Base-by-base conservation (phyloP, 2,329 filamentous ascomycete species). In the Cylindrodendrum hubeiense region DNA sequence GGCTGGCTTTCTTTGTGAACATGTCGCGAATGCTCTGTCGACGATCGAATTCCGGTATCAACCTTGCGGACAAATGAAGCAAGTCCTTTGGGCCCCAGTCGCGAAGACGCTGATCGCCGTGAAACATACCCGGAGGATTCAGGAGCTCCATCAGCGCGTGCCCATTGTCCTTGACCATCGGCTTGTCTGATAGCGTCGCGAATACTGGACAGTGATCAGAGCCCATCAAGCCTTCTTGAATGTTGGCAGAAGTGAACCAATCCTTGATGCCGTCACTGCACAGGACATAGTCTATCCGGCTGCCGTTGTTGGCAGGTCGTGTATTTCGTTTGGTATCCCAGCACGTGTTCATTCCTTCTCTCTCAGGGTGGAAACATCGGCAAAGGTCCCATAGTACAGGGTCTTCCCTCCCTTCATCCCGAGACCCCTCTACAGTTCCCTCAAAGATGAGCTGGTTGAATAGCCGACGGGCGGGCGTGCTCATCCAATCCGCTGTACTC, bases 171-270 rank as follows among this genome's bases (percentile, higher is more conserved):
- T 84, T 79, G 6, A 86, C 70, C 0, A 75, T 73, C 2, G 97
- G 87, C 3, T 75, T 82, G 37, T 95, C 89, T 19, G 90, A 89
- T 24, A 97, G 83, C 3, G 87, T 85, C 1, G 91, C 94, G 77
- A 92, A 98, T 1, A 98, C 95, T 0, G 96, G 96, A 73, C 96
- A 99, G 78, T 99, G 96, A 76, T 99, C 96, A 2, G 95, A 98
- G 0, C 96, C 96, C 86, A 97, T 91, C 22, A 98, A 82, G 0
- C 95, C 95, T 79, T 97, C 94, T 77, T 98, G 96, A 33, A 98
- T 98, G 73, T 98, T 90, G 7, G 93, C 89, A 46, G 90, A 88
- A 26, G 82, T 84, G 74, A 97, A 92, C 94, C 95, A 98, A 55
- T 87, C 82, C 73, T 90, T 92, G 83, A 97, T 92, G 37, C 88